Base-by-base conservation (phyloP, 805 yeast species). In the Candida khao-thaluensis region DNA sequence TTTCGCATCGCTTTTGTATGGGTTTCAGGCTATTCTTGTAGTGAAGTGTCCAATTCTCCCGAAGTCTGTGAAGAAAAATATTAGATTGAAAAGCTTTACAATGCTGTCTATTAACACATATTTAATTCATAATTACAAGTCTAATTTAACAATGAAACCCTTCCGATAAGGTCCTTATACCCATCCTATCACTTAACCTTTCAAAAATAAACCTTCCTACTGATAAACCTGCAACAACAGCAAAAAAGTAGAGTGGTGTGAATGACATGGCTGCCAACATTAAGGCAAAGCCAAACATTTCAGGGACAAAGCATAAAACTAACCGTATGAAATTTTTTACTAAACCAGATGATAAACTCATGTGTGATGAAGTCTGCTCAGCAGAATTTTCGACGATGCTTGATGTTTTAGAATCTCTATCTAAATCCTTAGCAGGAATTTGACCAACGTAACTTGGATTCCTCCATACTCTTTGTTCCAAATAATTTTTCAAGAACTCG, bases 261-360 rank as follows among this genome's bases (percentile, higher is more conserved):
- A 69, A 84, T 28, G 83, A 69, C 95, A 85, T 85, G 5, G 84
- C 83, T 11, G 80, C 89, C 63, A 85, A 71, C 95, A 85, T 85
- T 51, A 85, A 60, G 24, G 82, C 82, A 54, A 80, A 85, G 9
- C 84, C 81, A 35, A 85, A 54, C 71, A 83, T 66, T 15, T 85
- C 82, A 2, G 85, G 76, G 12, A 77, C 55, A 45, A 85, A 79
- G 8, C 80, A 72, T 17, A 85, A 47, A 0, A 72, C 24, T 12
- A 81, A 59, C 50, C 91, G 67, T 5, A 82, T 66, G 3, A 72
- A 32, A 60, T 85, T 88, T 55, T 81, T 67, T 26, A 38, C 23
- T 14, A 47, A 32, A 14, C 14, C 33, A 6, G 50, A 25, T 9
- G 47, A 38, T 14, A 40, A 11, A 15, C 12, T 33, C 17, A 30